Conservation (phyloP, 306 rosid species). For the Vicia villosa region DNA sequence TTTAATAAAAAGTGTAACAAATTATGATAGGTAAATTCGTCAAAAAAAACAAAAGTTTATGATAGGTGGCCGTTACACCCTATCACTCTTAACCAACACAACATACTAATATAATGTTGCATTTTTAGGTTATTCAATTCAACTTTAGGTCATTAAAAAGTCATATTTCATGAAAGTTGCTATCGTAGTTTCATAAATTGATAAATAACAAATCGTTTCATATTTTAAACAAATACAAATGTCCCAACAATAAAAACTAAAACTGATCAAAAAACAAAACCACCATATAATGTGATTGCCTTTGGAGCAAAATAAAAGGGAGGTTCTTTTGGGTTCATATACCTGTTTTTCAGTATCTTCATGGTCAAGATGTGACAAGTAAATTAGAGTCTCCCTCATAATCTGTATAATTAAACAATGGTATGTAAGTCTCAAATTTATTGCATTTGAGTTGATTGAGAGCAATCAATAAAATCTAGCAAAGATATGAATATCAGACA, state of each 20-base stretch:
- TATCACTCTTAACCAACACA: constrained; percentile 9
- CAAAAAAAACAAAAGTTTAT: background rate
- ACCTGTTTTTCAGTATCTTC: constrained; percentile 99
- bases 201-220: background rate
- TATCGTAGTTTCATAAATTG: background rate
- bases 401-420: constrained; percentile 60
- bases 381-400: constrained; percentile 98
- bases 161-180: constrained; percentile 3
- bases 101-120: background rate
- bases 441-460: constrained; percentile 5
- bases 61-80: background rate
- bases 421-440: constrained; percentile 12
- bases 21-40: background rate
- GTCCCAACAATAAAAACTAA: background rate
- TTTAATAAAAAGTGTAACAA: constrained; percentile 10
- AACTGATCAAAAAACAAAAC: constrained; percentile 6
- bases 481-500: constrained; percentile 19
- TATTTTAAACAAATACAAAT: constrained; percentile 1
- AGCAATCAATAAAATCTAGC: background rate
- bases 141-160: background rate
- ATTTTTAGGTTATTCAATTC: constrained; percentile 1
- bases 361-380: constrained; percentile 94
- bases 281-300: background rate
- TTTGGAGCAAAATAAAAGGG: constrained; percentile 12
- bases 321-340: constrained; percentile 7